phyloP scores from a whole-genome alignment of 139 green algal species.

The Micromonas commoda region DNA sequence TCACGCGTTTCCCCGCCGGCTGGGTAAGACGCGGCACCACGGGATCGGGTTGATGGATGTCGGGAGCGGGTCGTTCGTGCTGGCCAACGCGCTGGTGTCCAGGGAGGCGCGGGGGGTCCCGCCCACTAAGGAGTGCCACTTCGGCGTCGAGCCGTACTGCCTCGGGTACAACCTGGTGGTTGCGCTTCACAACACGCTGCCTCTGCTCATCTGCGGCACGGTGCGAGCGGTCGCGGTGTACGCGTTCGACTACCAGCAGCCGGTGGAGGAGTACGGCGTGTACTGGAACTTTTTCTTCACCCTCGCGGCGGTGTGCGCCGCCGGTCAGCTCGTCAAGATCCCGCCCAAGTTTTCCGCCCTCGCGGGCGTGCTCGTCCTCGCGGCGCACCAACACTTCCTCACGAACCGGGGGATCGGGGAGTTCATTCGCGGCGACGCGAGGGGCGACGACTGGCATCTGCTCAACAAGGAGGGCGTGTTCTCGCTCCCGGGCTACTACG shows the following conservation, averaged over 20 bases:
- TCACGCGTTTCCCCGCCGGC: slow-evolving; percentile 39
- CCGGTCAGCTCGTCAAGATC: slow-evolving; percentile 11
- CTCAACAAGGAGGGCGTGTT: slow-evolving; percentile 81
- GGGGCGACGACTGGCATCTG: slow-evolving; percentile 33
- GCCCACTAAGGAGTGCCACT: too few relatives aligned
- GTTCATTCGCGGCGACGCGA: slow-evolving; percentile 41
- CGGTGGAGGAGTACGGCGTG: slow-evolving; percentile 70
- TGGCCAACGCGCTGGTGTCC: slow-evolving; percentile 55
- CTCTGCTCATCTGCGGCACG: slow-evolving; percentile 40
- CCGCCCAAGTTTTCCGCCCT: slow-evolving; percentile 13
- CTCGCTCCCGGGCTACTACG: slow-evolving; percentile 65
- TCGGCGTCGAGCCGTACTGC: too few relatives aligned
- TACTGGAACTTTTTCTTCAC: slow-evolving; percentile 98
- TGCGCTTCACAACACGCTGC: background rate
- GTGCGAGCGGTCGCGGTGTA: slow-evolving; percentile 44
- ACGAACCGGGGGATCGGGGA: slow-evolving; percentile 24
- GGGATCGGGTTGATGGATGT: slow-evolving; percentile 82
- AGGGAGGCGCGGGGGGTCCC: background rate
- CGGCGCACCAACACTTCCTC: slow-evolving; percentile 51
- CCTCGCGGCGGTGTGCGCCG: slow-evolving; percentile 56
- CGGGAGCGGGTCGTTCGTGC: slow-evolving; percentile 74
- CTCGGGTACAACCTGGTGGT: background rate
- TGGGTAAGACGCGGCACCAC: slow-evolving; percentile 52
- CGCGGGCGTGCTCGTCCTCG: slow-evolving; percentile 11
- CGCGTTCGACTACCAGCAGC: slow-evolving; percentile 61